phyloP scores from a whole-genome alignment of 768 basidiomycete species.

The Tephrocybe sp. region DNA sequence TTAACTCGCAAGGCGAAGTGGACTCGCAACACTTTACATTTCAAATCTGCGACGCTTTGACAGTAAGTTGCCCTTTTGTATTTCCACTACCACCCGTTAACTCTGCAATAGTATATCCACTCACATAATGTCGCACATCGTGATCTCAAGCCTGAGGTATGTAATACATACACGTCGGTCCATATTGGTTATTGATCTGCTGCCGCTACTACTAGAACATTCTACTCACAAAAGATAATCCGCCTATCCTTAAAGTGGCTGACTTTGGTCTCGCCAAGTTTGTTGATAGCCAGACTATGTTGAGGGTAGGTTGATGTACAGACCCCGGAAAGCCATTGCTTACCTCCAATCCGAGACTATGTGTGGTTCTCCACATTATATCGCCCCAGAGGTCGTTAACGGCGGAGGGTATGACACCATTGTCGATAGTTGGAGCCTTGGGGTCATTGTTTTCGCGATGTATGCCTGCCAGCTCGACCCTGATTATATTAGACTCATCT shows the following conservation, averaged over 20 bases:
- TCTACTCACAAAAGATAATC: constrained; percentile 64
- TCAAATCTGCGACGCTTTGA: constrained; percentile 81
- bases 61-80: constrained; percentile 39
- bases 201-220: constrained; percentile 74
- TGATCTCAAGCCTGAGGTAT: constrained; percentile 86
- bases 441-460: constrained; percentile 93
- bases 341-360: constrained; percentile 56
- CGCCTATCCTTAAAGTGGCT: constrained; percentile 82
- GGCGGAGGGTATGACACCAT: constrained; percentile 71
- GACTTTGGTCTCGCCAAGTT: constrained; percentile 96
- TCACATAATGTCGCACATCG: constrained; percentile 81
- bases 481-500: background rate
- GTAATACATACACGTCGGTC: constrained; percentile 11
- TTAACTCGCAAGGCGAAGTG: constrained; percentile 42
- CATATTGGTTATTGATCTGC: background rate
- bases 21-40: constrained; percentile 67
- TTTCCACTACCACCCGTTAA: background rate
- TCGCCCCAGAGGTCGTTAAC: constrained; percentile 79
- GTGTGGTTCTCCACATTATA: constrained; percentile 93
- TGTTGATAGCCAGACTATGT: constrained; percentile 71
- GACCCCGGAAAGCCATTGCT: background rate
- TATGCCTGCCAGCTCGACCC: constrained; percentile 25
- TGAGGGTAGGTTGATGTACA: constrained; percentile 47
- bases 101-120: constrained; percentile 55
- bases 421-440: constrained; percentile 96